Evolutionary conservation across 1,284 basidiomycete genomes (phyloP).

Genomic region (Sutorius eximius): DNA sequence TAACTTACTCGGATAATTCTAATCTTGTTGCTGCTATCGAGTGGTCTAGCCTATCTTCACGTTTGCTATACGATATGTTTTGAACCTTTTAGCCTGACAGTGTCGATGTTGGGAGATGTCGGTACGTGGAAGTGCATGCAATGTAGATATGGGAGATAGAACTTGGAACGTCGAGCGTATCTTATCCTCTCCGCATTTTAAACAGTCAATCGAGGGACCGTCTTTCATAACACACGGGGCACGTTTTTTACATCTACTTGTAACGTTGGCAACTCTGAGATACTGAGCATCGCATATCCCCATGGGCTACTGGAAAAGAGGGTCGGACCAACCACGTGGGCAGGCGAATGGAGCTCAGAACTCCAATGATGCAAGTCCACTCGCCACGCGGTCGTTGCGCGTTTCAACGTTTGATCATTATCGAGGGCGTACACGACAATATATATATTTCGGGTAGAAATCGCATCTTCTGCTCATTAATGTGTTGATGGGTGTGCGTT

Average conservation of each 20-base stretch:
- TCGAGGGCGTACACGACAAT: background rate
- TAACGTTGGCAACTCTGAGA: background rate
- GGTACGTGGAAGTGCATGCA: background rate
- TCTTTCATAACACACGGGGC: background rate
- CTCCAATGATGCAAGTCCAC: no score
- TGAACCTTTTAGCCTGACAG: background rate
- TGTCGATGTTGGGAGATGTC: background rate
- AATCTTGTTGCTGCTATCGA: slow-evolving; percentile 22
- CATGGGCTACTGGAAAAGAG: background rate
- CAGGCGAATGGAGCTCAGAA: background rate
- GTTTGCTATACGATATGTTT: slow-evolving; percentile 16
- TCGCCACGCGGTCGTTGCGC: background rate
- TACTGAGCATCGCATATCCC: background rate
- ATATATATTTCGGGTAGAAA: no score
- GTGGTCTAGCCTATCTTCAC: slow-evolving; percentile 16
- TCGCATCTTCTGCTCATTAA: no score
- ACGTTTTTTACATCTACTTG: slow-evolving; percentile 4
- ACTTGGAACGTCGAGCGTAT: slow-evolving; percentile 1
- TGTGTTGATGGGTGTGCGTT: background rate
- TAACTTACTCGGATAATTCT: slow-evolving; percentile 36
- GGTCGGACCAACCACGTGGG: background rate
- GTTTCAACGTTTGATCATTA: background rate
- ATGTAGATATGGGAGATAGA: background rate
- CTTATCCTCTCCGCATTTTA: slow-evolving; percentile 1
- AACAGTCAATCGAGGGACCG: background rate